Conservation (phyloP, 2,329 filamentous ascomycete genomes). For the Epichloe baconii region DNA sequence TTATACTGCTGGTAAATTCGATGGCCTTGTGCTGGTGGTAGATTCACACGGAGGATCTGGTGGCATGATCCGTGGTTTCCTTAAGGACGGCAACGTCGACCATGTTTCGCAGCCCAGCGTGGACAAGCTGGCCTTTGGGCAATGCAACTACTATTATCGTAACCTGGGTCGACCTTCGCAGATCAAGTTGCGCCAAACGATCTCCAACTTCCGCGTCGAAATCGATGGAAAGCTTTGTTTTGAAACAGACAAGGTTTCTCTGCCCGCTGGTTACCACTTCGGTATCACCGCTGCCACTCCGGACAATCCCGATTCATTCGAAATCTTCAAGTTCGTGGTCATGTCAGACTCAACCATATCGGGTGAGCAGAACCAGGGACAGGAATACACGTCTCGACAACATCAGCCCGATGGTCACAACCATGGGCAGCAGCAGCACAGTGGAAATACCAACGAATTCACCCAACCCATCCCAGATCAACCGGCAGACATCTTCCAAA, state of each 20-base stretch:
- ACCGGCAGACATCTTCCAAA: slow-evolving; percentile 32
- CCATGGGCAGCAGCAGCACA: slow-evolving; percentile 21
- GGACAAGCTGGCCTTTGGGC: slow-evolving; percentile 80
- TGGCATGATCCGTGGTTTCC: slow-evolving; percentile 78
- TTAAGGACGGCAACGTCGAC: slow-evolving; percentile 80
- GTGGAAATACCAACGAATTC: slow-evolving; percentile 10
- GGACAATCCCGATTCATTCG: slow-evolving; percentile 88
- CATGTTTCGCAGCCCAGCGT: slow-evolving; percentile 65
- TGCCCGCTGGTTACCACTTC: slow-evolving; percentile 72
- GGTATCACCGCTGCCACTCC: slow-evolving; percentile 80
- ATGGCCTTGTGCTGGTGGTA: slow-evolving; percentile 78
- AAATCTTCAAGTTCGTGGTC: slow-evolving; percentile 76
- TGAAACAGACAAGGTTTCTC: slow-evolving; percentile 61
- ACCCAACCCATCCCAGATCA: slow-evolving; percentile 31
- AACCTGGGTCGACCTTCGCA: slow-evolving; percentile 78
- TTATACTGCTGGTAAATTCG: slow-evolving; percentile 74
- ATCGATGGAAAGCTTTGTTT: slow-evolving; percentile 77
- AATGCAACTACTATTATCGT: slow-evolving; percentile 82
- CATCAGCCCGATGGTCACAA: slow-evolving; percentile 17
- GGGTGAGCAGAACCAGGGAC: slow-evolving; percentile 6
- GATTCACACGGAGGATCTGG: slow-evolving; percentile 67
- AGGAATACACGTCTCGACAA: slow-evolving; percentile 8
- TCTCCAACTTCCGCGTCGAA: slow-evolving; percentile 57
- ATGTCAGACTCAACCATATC: slow-evolving; percentile 37
- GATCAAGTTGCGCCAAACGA: slow-evolving; percentile 57